These are phyloP conservation scores for Bimuria novae-zelandiae DNA, from an alignment of 2,329 filamentous ascomycete genomes.

Conservation along the genomic window DNA sequence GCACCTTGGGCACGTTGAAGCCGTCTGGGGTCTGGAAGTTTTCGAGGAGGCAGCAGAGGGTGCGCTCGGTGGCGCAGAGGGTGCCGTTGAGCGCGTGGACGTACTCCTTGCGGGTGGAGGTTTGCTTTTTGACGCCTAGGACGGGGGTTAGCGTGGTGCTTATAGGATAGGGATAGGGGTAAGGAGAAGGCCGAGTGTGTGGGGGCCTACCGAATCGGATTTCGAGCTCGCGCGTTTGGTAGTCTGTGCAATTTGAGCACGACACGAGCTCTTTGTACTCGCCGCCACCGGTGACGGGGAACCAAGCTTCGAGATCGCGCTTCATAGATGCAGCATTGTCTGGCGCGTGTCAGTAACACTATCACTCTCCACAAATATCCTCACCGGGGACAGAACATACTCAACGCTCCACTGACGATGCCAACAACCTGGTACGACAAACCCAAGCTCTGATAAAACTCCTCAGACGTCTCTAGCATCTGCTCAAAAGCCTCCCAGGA, in stretches of 20 bases:
- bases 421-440: slow-evolving; percentile 90
- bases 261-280: slow-evolving; percentile 99
- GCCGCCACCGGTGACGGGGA: slow-evolving; percentile 59
- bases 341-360: slow-evolving; percentile 14
- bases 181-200: neutral
- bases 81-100: slow-evolving; percentile 90
- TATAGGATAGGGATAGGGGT: neutral
- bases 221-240: slow-evolving; percentile 91
- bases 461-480: slow-evolving; percentile 90
- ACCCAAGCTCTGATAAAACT: slow-evolving; percentile 89
- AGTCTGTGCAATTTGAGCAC: slow-evolving; percentile 97
- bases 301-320: slow-evolving; percentile 91
- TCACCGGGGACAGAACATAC: slow-evolving; percentile 17
- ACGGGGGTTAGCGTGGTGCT: neutral
- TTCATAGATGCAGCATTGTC: slow-evolving; percentile 70
- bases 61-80: slow-evolving; percentile 85
- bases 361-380: neutral
- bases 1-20: slow-evolving; percentile 43
- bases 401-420: slow-evolving; percentile 95
- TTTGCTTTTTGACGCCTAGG: slow-evolving; percentile 75
- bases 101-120: slow-evolving; percentile 80
- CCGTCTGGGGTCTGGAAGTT: slow-evolving; percentile 93
- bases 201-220: slow-evolving; percentile 69
- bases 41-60: slow-evolving; percentile 92
- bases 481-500: slow-evolving; percentile 92